These are phyloP conservation scores for Sporisorium reilianum DNA, from an alignment of 1,284 basidiomycete genomes.

Conservation along the genomic window DNA sequence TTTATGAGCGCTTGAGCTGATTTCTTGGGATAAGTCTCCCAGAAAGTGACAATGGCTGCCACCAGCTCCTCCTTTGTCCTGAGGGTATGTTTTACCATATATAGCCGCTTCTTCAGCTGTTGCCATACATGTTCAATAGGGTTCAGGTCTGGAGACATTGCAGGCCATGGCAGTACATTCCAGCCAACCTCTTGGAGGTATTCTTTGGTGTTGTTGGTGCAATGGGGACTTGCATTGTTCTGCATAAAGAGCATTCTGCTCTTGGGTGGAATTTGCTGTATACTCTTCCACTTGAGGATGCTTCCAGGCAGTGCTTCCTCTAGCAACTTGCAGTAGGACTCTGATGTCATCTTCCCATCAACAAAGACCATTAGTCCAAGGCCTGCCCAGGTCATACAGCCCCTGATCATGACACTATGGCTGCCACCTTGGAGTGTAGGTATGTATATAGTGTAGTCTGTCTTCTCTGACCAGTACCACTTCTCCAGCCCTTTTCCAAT, in stretches of 20 bases:
- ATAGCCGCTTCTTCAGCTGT: not conserved
- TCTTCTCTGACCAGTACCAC: not conserved
- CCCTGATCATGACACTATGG: constrained; percentile 15
- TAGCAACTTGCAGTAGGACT: not conserved
- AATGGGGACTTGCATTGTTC: not conserved
- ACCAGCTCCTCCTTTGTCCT: too few relatives aligned
- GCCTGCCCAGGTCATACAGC: constrained; percentile 18
- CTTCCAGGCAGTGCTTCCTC: not conserved
- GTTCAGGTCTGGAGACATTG: constrained; percentile 11
- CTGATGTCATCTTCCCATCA: constrained; percentile 1
- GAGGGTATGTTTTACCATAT: too few relatives aligned
- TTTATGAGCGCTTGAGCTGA: constrained; percentile 9
- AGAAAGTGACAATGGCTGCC: too few relatives aligned
- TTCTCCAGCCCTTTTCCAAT: constrained; percentile 3
- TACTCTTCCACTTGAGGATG: not conserved
- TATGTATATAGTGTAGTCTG: too few relatives aligned
- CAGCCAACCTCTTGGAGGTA: constrained; percentile 6
- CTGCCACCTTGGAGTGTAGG: not conserved
- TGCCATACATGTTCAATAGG: constrained; percentile 15
- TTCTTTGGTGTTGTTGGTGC: not conserved
- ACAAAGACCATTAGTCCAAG: constrained; percentile 11
- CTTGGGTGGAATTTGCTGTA: not conserved
- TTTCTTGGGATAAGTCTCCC: not conserved
- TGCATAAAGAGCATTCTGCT: not conserved
- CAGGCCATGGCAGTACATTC: constrained; percentile 9